Base-by-base conservation (phyloP, 2,329 filamentous ascomycete species). In the Diaporthe eres region DNA sequence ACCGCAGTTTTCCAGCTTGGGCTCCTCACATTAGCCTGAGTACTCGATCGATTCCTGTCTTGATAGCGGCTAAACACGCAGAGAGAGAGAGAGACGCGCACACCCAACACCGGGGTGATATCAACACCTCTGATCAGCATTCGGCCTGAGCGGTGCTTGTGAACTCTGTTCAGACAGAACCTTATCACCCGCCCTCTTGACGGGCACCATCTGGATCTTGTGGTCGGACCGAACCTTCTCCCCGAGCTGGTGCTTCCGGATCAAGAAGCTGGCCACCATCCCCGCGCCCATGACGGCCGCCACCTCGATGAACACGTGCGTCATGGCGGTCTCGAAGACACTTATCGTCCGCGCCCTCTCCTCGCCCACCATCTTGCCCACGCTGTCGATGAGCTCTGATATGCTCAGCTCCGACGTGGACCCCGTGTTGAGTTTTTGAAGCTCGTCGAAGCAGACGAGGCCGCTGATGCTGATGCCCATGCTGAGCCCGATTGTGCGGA, bases 401-500 rank as follows among this genome's bases (percentile, higher is more conserved):
- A 74, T 60, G 63, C 72, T 74, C 61, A 71, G 39, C 31, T 15
- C 61, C 2, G 28, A 9, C 15, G 65, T 5, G 19, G 42, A 25
- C 2, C 58, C 74, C 13, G 28, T 34, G 28, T 55, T 31, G 19
- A 75, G 74, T 5, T 53, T 22, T 42, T 71, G 55, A 47, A 75
- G 55, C 68, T 63, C 49, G 28, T 57, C 68, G n/a, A 75, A 75
- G 37, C 74, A 75, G 7, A 75, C 68, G 10, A 75, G 67, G 5
- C 74, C 74, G 37, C 74, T 75, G 8, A 75, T 67, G 58, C 74
- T 75, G 68, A 75, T 75, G 25, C 74, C 74, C 58, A 75, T 15
- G 49, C 68, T 55, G 25, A 71, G 67, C 2, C 74, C 74, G 25
- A 75, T 75, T 10, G 74, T 71, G 7, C 74, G 71, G 55, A 75